A percentile compares a stretch with the other conserved stretches of the same genome.
These are phyloP conservation scores for Pichia sp. DNA, from an alignment of 1,139 yeast genomes.

Conservation along the genomic window DNA sequence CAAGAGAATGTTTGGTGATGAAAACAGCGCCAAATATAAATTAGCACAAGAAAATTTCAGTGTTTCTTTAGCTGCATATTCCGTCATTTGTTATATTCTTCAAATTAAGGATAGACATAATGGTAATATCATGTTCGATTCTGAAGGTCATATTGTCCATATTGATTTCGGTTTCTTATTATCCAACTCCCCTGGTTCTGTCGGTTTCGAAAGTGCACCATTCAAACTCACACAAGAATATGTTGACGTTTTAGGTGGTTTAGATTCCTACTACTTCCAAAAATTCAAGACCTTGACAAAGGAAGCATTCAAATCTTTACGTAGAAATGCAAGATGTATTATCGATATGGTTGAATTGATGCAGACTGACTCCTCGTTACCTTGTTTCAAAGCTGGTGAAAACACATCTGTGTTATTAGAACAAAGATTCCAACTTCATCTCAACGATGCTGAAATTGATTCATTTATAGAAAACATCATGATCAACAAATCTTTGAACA, in stretches of 20 bases:
- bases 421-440: conserved; percentile 77
- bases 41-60: conserved; percentile 84
- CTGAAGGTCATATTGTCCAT: conserved; percentile 93
- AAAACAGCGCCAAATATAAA: conserved; percentile 48
- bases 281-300: conserved; percentile 63
- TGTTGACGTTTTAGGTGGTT: conserved; percentile 82
- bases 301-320: conserved; percentile 66
- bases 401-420: conserved; percentile 74
- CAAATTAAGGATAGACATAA: conserved; percentile 96
- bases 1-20: conserved; percentile 65
- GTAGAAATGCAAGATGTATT: conserved; percentile 70
- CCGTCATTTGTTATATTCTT: conserved; percentile 80
- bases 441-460: conserved; percentile 73
- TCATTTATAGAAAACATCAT: conserved; percentile 70
- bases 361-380: conserved; percentile 88
- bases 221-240: conserved; percentile 89
- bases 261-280: conserved; percentile 54
- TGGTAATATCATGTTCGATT: conserved; percentile 92
- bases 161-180: conserved; percentile 93
- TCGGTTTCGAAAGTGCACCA: conserved; percentile 97
- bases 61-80: conserved; percentile 81
- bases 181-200: conserved; percentile 94
- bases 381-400: conserved; percentile 88
- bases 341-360: conserved; percentile 84
- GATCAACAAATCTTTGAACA: conserved; percentile 82